Evolutionary conservation across 257 asterid species (phyloP).

Genomic region (Schizonepeta tenuifolia): DNA sequence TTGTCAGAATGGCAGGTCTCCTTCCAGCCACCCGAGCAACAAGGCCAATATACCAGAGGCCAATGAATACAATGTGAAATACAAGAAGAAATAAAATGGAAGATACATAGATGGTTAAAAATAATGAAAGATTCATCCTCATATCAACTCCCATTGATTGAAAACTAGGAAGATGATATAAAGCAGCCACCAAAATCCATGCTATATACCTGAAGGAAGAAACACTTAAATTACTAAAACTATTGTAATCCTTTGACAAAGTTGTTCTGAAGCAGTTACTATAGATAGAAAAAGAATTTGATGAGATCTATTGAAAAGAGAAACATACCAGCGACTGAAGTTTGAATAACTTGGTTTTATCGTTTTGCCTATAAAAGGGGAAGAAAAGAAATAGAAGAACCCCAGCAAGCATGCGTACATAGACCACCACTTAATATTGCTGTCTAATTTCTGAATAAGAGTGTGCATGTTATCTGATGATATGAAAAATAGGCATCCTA

Average conservation of each 20-base stretch:
- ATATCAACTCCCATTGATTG: conserved; percentile 98
- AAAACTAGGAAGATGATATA: conserved; percentile 99
- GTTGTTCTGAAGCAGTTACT: conserved; percentile 3
- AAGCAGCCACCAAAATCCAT: conserved; percentile 93
- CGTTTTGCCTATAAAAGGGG: conserved; percentile 95
- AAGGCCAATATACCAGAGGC: conserved; percentile 94
- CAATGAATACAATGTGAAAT: conserved; percentile 85
- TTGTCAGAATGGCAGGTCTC: conserved; percentile 84
- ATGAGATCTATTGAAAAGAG: not conserved
- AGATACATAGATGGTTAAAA: conserved; percentile 80
- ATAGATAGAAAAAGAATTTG: not conserved
- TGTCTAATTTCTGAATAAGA: conserved; percentile 94
- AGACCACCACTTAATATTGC: conserved; percentile 99
- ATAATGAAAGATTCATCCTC: conserved; percentile 94
- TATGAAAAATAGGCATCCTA: conserved; percentile 95
- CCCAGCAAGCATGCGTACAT: conserved; percentile 98
- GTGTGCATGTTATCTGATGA: conserved; percentile 97
- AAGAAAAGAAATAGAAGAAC: conserved; percentile 96
- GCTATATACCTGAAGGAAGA: conserved; percentile 73
- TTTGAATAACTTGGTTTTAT: conserved; percentile 96
- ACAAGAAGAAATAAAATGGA: conserved; percentile 90
- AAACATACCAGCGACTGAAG: conserved; percentile 85
- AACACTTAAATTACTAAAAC: conserved; percentile 26
- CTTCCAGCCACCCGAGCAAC: conserved; percentile 97
- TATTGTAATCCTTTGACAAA: not conserved